Percentiles rank a stretch among this genome's conserved stretches.
phyloP scores from a whole-genome alignment of 106 monocot genomes.

The Dendrobium chrysotoxum region DNA sequence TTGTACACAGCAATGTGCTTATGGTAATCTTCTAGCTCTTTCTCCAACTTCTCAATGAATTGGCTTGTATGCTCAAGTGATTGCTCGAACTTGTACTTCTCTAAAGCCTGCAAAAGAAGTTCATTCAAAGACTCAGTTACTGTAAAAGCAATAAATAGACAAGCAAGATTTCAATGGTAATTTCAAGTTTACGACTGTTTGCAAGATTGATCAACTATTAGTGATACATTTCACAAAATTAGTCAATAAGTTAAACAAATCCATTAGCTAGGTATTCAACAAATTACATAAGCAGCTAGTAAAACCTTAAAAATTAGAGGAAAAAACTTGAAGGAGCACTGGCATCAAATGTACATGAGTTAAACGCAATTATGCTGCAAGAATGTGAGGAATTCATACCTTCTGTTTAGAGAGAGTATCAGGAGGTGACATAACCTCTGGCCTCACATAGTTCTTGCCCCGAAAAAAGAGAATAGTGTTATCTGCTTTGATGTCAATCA shows the following conservation, averaged over 20 bases:
- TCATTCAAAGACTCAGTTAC: not conserved
- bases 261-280: not conserved
- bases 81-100: conserved; percentile 83
- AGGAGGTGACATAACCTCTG: conserved; percentile 71
- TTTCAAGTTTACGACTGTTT: not conserved
- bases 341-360: not conserved
- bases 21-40: conserved; percentile 74
- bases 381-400: conserved; percentile 22
- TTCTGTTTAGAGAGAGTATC: conserved; percentile 75
- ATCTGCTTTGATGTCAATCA: conserved; percentile 62
- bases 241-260: not conserved
- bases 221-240: not conserved
- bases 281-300: not conserved
- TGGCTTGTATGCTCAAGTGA: conserved; percentile 86
- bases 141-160: not conserved
- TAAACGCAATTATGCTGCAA: not conserved
- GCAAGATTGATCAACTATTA: not conserved
- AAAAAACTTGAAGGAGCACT: not conserved
- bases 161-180: not conserved
- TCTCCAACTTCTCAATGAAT: conserved; percentile 71
- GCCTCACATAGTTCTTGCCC: conserved; percentile 85
- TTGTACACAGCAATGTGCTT: conserved; percentile 58
- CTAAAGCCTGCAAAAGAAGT: conserved; percentile 52
- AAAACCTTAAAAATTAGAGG: not conserved
- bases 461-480: conserved; percentile 78